A percentile compares a stretch with the other conserved stretches of the same genome.
phyloP scores from a whole-genome alignment of 768 basidiomycete genomes.

The Boletus insuetus region DNA sequence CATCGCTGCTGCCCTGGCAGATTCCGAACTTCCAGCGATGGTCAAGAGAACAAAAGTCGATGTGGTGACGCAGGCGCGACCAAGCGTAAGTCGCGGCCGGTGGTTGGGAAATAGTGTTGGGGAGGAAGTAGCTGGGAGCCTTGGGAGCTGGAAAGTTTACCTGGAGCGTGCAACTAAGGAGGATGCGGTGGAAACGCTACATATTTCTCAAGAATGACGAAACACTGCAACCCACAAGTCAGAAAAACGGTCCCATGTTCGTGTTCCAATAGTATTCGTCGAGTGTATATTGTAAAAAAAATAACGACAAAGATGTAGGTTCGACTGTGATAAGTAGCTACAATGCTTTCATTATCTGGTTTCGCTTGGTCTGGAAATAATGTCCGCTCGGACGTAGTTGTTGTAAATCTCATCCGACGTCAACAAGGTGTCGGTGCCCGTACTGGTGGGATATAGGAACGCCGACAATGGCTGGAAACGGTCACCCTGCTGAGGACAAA shows the following conservation, averaged over 20 bases:
- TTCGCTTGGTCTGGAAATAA: slow-evolving; percentile 29
- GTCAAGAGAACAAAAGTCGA: slow-evolving; percentile 3
- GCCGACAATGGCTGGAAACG: slow-evolving; percentile 51
- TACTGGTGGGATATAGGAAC: slow-evolving; percentile 57
- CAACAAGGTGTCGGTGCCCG: slow-evolving; percentile 60
- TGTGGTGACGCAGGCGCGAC: neutral
- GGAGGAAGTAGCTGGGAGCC: neutral
- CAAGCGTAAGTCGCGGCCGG: neutral
- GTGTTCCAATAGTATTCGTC: too few relatives aligned
- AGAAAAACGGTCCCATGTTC: too few relatives aligned
- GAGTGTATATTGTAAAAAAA: too few relatives aligned
- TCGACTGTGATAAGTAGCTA: too few relatives aligned
- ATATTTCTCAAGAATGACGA: slow-evolving; percentile 1
- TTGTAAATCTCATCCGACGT: slow-evolving; percentile 72
- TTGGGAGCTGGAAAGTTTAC: slow-evolving; percentile 7
- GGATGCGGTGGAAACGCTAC: slow-evolving; percentile 3
- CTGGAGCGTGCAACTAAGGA: neutral
- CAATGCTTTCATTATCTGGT: slow-evolving; percentile 5
- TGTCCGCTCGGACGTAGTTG: slow-evolving; percentile 62
- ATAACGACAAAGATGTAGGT: too few relatives aligned
- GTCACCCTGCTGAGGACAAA: neutral
- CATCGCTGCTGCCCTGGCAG: slow-evolving; percentile 9
- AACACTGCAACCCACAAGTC: too few relatives aligned
- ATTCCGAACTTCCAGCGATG: slow-evolving; percentile 3
- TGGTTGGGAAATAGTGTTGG: slow-evolving; percentile 3